A percentile compares a stretch with the other conserved stretches of the same genome.
phyloP scores from a whole-genome alignment of 2,329 filamentous ascomycete species.

The Thielaviopsis euricoi region DNA sequence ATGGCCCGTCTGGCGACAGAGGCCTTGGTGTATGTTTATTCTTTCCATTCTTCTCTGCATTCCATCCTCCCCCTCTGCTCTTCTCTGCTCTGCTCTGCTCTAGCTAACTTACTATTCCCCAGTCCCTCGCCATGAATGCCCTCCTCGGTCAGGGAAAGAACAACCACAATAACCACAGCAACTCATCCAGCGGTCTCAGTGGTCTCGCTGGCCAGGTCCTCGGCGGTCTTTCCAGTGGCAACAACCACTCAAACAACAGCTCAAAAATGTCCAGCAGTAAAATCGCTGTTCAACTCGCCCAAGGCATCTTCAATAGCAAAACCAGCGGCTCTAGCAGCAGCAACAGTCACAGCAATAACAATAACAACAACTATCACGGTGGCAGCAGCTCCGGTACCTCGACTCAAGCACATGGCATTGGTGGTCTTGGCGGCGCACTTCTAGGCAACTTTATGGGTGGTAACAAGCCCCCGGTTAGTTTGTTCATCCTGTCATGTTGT shows the following conservation, averaged over 20 bases:
- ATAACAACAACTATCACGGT: constrained; percentile 28
- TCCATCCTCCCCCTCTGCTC: constrained; percentile 15
- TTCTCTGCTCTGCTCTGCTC: constrained; percentile 15
- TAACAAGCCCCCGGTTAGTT: constrained; percentile 27
- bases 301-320: constrained; percentile 29
- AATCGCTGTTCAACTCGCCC: constrained; percentile 39
- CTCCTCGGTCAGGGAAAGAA: constrained; percentile 34
- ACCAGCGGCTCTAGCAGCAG: constrained; percentile 19
- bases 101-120: not conserved
- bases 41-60: constrained; percentile 4
- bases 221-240: constrained; percentile 20
- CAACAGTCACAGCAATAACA: not conserved
- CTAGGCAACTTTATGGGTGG: constrained; percentile 40
- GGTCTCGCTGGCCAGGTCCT: constrained; percentile 32
- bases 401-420: constrained; percentile 19
- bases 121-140: constrained; percentile 46
- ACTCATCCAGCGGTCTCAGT: constrained; percentile 21
- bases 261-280: constrained; percentile 28
- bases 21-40: constrained; percentile 48
- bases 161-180: constrained; percentile 19
- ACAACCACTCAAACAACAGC: constrained; percentile 17
- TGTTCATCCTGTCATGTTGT: too few relatives aligned
- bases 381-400: constrained; percentile 24
- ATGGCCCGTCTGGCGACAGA: constrained; percentile 40
- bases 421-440: constrained; percentile 34